Base-by-base conservation (phyloP, 768 basidiomycete species). In the Mycena albidolilacea region DNA sequence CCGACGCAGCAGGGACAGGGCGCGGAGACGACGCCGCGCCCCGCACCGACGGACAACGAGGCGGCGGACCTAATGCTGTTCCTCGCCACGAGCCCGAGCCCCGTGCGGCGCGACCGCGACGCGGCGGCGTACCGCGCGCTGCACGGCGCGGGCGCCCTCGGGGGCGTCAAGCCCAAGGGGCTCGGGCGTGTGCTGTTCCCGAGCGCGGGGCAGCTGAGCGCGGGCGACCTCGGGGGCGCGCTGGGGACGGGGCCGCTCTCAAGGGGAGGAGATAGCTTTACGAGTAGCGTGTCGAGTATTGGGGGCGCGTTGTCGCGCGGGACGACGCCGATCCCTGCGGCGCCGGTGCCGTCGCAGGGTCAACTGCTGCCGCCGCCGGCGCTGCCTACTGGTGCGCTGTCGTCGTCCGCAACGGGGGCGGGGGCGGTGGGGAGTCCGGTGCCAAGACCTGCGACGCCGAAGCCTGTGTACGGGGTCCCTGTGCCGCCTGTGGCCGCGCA, bases 11-110 rank as follows among this genome's bases (percentile, higher is more conserved):
- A 39, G 58, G 5, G 19, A 8, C 70, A 55, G 39, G 17, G 37
- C 12, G 48, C 7, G 7, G 19, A 50, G 37, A 83, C 80, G 50
- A 90, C 84, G 54, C 89, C 85, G 79, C 88, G 78, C 69, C 87
- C 86, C 72, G 89, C 84, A 7, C 88, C 90, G n/a, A 90, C 91
- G 41, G 93, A 94, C 79, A 92, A 90, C 72, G 95, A 96, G 78
- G 95, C 95, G 0, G 94, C 95, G n/a, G 93, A 94, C 78, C 82
- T 95, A 55, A 93, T 96, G 90, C 84, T 96, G 23, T 94, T 90
- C 82, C 88, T 96, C 63, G 95, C 95, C 52, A 95, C 94, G 7
- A 95, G 93, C 1, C 95, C 95, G 0, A 95, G 94, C 0, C 95
- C 95, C 10, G 93, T 87, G 21, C 90, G 94, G 54, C 89, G 87